phyloP scores from a whole-genome alignment of 2,329 filamentous ascomycete genomes.

The Aureobasidium melanogenum region DNA sequence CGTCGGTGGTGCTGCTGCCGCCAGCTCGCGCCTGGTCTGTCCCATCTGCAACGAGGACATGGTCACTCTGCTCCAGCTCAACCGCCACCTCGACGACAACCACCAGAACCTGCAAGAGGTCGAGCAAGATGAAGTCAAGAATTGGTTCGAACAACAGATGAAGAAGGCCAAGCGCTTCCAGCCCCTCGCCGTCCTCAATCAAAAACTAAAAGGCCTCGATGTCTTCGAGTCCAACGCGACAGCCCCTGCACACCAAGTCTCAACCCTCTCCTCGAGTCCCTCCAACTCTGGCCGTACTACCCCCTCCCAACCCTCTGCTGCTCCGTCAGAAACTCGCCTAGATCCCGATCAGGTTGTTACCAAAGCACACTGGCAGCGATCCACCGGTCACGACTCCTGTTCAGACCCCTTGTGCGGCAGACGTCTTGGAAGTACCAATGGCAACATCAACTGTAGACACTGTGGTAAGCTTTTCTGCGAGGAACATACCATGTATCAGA shows the following conservation, averaged over 20 bases:
- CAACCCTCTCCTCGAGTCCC: conserved; percentile 24
- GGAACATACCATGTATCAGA: conserved; percentile 98
- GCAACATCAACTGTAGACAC: conserved; percentile 84
- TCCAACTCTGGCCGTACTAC: conserved; percentile 21
- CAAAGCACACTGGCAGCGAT: conserved; percentile 78
- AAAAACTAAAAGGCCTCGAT: conserved; percentile 85
- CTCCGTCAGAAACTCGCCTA: conserved; percentile 25
- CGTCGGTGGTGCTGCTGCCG: conserved; percentile 37
- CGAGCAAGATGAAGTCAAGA: conserved; percentile 89
- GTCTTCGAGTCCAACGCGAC: conserved; percentile 79
- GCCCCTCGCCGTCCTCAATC: conserved; percentile 80
- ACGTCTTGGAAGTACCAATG: conserved; percentile 67
- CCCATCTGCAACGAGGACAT: conserved; percentile 99
- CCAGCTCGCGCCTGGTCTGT: conserved; percentile 67
- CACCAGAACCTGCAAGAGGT: conserved; percentile 84
- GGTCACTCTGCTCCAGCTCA: conserved; percentile 42
- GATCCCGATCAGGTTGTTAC: conserved; percentile 90
- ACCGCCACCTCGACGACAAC: conserved; percentile 72
- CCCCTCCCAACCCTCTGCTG: conserved; percentile 24
- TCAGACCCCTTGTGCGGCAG: conserved; percentile 81
- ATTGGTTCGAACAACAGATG: conserved; percentile 94
- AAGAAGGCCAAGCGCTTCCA: conserved; percentile 89
- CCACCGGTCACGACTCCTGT: conserved; percentile 66
- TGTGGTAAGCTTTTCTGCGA: conserved; percentile 94
- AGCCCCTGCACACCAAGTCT: conserved; percentile 25